Evolutionary conservation across 2,329 filamentous ascomycete species (phyloP), one percentile per base, ranked within the genome.

Genomic region (Arthrobotrys musiformis): DNA sequence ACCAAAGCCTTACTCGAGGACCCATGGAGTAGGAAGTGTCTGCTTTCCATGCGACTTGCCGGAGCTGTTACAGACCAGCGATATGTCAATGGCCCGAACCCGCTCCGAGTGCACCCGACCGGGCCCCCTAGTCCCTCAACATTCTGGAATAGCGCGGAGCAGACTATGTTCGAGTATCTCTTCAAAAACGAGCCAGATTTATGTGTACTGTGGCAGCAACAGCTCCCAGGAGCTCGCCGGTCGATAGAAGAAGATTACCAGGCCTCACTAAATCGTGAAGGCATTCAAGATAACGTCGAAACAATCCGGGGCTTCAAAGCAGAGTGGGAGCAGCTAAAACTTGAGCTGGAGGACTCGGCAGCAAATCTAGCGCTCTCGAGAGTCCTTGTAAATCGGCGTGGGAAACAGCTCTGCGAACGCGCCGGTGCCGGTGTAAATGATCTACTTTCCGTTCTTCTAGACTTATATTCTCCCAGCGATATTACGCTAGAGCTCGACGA

Each of bases 311-410:
- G 48, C 9, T 40, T 72, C 22, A 44, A 56, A 35, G 19, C 68
- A 13, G 46, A 72, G 4, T 72, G 68, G 68, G 46, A 48, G 6
- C 50, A 54, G 22, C 26, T 72, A 13, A 61, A 37, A 19, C 52
- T 58, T 17, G 68, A 72, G 22, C 13, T 72, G 17, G 68, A 63
- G 37, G 68, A 72, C 37, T 72, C 68, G 11, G 68, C 68, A 11
- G 35, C 68, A 46, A 72, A 72, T 9, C 68, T 72, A 7, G 68
- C 68, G 7, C 58, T 72, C 4, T 63, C 68, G 9, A 60, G 58
- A 15, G 68, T 64, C 15, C 56, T 72, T 1, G 68, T 72, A 15
- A 26, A 48, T 8, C 22, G 6, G 9, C 44, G 48, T 15, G 35
- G 68, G 8, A 15, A 63, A 30, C 46, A 37, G 4, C n/a, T 72